phyloP scores from a whole-genome alignment of 2,329 filamentous ascomycete genomes.

The Ophiobolus disseminans region DNA sequence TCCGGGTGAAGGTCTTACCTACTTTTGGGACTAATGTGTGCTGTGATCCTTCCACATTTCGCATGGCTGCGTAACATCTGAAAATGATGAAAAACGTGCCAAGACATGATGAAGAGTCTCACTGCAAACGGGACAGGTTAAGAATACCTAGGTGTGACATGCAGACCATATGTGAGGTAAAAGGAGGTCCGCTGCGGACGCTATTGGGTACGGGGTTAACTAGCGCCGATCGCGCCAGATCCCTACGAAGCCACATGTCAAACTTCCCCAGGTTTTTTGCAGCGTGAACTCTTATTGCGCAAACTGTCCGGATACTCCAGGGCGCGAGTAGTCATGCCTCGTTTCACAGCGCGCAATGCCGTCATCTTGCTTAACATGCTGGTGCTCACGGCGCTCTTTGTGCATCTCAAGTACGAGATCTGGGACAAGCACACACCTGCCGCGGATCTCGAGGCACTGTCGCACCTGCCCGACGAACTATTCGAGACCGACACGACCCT shows the following conservation, averaged over 20 bases:
- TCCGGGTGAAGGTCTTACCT: no score
- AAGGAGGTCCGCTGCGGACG: no score
- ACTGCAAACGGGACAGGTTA: no score
- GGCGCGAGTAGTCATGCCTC: conserved; percentile 32
- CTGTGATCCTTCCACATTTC: no score
- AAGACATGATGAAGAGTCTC: no score
- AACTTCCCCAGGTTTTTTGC: background rate
- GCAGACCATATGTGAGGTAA: no score
- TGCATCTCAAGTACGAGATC: conserved; percentile 41
- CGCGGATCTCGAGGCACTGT: conserved; percentile 14
- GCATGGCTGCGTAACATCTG: no score
- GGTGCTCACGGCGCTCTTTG: conserved; percentile 33
- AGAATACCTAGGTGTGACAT: no score
- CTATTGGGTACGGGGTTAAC: no score
- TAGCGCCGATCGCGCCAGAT: background rate
- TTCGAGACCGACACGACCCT: conserved; percentile 16
- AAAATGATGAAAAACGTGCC: no score
- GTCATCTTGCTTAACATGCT: conserved; percentile 29
- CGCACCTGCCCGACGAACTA: conserved; percentile 22
- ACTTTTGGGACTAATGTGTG: no score
- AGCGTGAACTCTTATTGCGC: background rate
- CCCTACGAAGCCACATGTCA: background rate
- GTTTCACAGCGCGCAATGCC: conserved; percentile 37
- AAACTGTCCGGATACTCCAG: background rate
- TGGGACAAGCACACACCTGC: conserved; percentile 24